phyloP scores from a whole-genome alignment of 257 asterid genomes.

The Solanum bukasovii region DNA sequence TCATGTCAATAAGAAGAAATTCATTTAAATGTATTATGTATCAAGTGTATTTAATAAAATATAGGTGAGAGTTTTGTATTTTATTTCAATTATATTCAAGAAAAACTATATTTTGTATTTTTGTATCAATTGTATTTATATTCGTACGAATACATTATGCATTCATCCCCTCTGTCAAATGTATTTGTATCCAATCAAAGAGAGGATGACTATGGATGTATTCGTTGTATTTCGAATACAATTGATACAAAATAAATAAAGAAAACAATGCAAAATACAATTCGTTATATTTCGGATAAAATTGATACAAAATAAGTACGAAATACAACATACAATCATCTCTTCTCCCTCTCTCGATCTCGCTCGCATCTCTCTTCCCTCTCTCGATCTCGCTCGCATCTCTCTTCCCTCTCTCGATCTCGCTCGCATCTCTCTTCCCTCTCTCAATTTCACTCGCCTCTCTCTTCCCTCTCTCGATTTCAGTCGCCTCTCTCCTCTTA shows the following conservation, averaged over 20 bases:
- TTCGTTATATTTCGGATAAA: background rate
- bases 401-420: background rate
- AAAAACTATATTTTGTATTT: too few relatives aligned
- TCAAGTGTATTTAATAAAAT: too few relatives aligned
- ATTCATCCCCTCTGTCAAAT: background rate
- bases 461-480: background rate
- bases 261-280: too few relatives aligned
- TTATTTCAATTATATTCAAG: background rate
- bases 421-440: background rate
- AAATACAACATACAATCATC: background rate
- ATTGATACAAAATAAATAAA: background rate
- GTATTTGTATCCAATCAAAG: background rate
- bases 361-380: too few relatives aligned
- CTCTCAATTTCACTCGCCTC: background rate
- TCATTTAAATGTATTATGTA: too few relatives aligned
- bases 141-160: background rate
- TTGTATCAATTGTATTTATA: background rate
- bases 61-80: too few relatives aligned
- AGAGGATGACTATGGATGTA: background rate
- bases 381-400: too few relatives aligned
- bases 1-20: too few relatives aligned
- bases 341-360: too few relatives aligned
- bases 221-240: background rate
- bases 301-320: background rate
- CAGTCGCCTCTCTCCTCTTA: too few relatives aligned